Base-by-base conservation (phyloP, 108 stramenopile species). In the Tribonema minus region DNA sequence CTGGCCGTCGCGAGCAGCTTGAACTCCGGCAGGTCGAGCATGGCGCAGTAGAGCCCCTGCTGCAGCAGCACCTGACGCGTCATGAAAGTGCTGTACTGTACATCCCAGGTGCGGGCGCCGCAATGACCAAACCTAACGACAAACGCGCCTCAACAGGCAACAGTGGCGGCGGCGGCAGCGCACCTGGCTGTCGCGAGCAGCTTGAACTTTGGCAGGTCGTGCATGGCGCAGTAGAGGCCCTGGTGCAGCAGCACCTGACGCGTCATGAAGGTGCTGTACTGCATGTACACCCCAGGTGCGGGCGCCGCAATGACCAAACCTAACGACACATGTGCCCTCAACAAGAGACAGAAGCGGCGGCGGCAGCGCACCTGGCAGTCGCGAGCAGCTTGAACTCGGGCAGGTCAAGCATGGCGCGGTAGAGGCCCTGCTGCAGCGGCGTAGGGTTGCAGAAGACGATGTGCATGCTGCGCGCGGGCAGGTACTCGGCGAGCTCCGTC, bases 371-470 rank as follows among this genome's bases (percentile, higher is more conserved):
- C n/a, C n/a, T n/a, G n/a, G n/a, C n/a, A n/a, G 46, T 64, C 58
- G 35, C 33, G 30, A 83, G 39, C 39, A 69, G 25, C 33, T 82
- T 72, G 37, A 82, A 76, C 66, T 85, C 84, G 3, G 84, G 84
- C 9, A 72, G 33, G 27, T 76, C 60, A 23, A 85, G 25, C 20
- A 74, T 31, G 7, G 69, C 26, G 5, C 33, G 62, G 69, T 85
- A 85, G 37, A 85, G 28, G 23, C 30, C 37, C 20, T 61, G 27
- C 74, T 85, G 81, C 4, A 82, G 31, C 35, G 37, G 58, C 31
- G 76, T 72, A 25, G 82, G 81, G 38, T 71, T 36, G 37, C 82
- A 82, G 36, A 82, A 82, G 58, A 85, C 84, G 3, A 85, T n/a
- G n/a, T n/a, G n/a, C n/a, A n/a, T n/a, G n/a, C n/a, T n/a, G n/a